phyloP scores from a whole-genome alignment of 2,329 filamentous ascomycete species.

The Sarocladium oryzae region DNA sequence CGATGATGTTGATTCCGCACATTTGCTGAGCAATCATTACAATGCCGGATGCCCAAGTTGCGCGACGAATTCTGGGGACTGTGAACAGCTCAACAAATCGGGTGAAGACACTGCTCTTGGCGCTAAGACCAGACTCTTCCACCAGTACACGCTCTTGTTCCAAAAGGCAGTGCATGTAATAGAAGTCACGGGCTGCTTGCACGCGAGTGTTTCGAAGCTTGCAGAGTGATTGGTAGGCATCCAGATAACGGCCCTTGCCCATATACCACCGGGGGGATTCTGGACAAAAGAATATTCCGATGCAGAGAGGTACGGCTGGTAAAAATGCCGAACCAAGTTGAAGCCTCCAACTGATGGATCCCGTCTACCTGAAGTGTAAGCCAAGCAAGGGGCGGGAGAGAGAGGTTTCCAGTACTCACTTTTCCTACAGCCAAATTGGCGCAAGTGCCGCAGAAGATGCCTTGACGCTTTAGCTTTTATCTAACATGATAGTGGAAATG shows the following conservation, averaged over 20 bases:
- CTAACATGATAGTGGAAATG: too few species aligned
- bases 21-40: constrained; percentile 27
- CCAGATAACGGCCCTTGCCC: constrained; percentile 48
- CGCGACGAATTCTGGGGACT: constrained; percentile 38
- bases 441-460: constrained; percentile 60
- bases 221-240: constrained; percentile 51
- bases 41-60: constrained; percentile 26
- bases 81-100: constrained; percentile 41
- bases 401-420: neutral
- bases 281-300: constrained; percentile 53
- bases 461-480: constrained; percentile 17
- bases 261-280: constrained; percentile 62
- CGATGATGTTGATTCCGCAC: constrained; percentile 31
- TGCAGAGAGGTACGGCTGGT: constrained; percentile 53
- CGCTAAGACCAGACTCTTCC: constrained; percentile 12
- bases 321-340: constrained; percentile 60
- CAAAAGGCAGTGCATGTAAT: constrained; percentile 46
- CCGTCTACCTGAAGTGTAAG: neutral
- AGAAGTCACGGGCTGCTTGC: constrained; percentile 56
- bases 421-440: constrained; percentile 48
- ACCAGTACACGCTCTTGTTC: constrained; percentile 26
- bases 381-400: too few species aligned
- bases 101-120: constrained; percentile 22
- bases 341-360: constrained; percentile 43
- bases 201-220: constrained; percentile 51